Conservation (phyloP, 257 asterid species). For the Plantago ovata region DNA sequence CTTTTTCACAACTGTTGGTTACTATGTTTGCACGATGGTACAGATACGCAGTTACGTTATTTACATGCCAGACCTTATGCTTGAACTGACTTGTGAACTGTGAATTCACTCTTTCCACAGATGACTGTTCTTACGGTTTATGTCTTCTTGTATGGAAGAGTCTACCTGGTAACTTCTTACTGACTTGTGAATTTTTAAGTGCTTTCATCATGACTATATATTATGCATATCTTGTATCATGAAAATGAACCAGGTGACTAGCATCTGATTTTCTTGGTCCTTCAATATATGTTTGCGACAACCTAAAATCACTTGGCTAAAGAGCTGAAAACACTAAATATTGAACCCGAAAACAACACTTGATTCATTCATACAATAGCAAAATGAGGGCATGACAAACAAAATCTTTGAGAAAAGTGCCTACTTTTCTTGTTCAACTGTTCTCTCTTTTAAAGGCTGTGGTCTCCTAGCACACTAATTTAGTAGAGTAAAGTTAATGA, state of each 20-base stretch:
- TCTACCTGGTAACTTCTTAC: slow-evolving; percentile 72
- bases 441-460: no score
- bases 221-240: no score
- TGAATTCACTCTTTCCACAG: slow-evolving; percentile 47
- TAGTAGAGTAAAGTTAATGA: no score
- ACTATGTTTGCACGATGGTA: slow-evolving; percentile 98
- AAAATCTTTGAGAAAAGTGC: no score
- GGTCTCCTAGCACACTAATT: no score
- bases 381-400: no score
- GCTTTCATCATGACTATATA: neutral
- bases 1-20: slow-evolving; percentile 94
- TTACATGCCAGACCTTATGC: slow-evolving; percentile 7
- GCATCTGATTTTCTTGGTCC: neutral
- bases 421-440: no score
- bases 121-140: slow-evolving; percentile 97
- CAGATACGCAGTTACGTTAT: slow-evolving; percentile 12
- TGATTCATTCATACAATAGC: no score
- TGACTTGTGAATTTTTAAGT: slow-evolving; percentile 11
- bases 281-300: neutral
- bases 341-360: no score
- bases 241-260: neutral
- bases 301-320: no score
- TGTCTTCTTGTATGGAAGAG: slow-evolving; percentile 88
- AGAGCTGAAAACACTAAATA: no score
- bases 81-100: slow-evolving; percentile 17